These are phyloP conservation scores for Thermochaetoides dissita DNA, from an alignment of 2,329 filamentous ascomycete species.

Conservation along the genomic window DNA sequence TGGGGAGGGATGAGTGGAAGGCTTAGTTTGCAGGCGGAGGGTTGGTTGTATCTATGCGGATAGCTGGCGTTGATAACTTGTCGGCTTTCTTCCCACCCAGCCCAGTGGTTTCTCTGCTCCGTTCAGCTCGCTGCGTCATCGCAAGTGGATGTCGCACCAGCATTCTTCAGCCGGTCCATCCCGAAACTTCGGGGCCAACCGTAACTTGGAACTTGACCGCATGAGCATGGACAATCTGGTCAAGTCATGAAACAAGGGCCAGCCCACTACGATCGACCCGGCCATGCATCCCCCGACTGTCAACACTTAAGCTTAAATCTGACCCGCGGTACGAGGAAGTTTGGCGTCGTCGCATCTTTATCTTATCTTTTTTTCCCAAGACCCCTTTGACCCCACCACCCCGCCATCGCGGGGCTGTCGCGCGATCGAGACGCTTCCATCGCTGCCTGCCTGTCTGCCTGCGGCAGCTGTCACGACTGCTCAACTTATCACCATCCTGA, in stretches of 20 bases:
- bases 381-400: constrained; percentile 5
- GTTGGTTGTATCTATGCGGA: neutral
- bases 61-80: too few relatives aligned
- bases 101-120: too few relatives aligned
- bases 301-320: neutral
- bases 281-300: too few relatives aligned
- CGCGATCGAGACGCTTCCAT: constrained; percentile 5
- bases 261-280: neutral
- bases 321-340: neutral
- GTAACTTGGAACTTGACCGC: too few relatives aligned
- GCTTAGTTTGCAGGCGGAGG: neutral
- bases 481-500: too few relatives aligned
- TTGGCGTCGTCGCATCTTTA: neutral
- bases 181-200: too few relatives aligned
- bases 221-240: too few relatives aligned
- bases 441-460: neutral
- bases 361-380: constrained; percentile 4
- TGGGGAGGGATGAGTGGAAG: constrained; percentile 48
- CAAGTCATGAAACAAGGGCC: neutral
- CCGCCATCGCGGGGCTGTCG: constrained; percentile 6
- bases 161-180: too few relatives aligned
- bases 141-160: too few relatives aligned
- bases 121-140: too few relatives aligned
- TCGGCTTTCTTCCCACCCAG: too few relatives aligned
- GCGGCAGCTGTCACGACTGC: too few relatives aligned